Percentiles rank a stretch among this genome's conserved stretches.
Evolutionary conservation across 2,329 filamentous ascomycete genomes (phyloP).

Genomic region (Thielaviopsis ethacetica): DNA sequence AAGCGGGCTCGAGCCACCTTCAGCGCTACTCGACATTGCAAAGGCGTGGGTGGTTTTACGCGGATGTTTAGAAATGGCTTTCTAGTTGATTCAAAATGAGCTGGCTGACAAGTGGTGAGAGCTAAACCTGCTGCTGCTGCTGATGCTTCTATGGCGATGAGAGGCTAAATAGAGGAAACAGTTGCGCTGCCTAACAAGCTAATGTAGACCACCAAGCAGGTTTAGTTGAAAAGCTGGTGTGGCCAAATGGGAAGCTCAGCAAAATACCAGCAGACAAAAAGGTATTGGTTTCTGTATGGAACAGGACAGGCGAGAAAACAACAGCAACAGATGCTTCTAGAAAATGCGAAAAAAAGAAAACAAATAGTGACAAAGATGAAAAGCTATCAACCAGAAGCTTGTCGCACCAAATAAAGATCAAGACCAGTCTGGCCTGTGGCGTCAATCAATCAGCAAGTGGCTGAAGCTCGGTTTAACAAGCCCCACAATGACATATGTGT

Average conservation of each 20-base stretch:
- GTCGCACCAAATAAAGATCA: not conserved
- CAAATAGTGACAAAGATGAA: not conserved
- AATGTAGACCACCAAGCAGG: too few relatives aligned
- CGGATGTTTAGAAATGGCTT: too few relatives aligned
- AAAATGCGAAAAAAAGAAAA: not conserved
- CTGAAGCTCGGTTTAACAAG: not conserved
- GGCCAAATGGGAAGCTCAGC: too few relatives aligned
- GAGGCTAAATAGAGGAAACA: too few relatives aligned
- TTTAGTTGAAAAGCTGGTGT: too few relatives aligned
- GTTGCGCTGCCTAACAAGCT: too few relatives aligned
- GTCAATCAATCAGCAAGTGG: not conserved
- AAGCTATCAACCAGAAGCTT: not conserved
- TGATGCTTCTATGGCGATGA: too few relatives aligned
- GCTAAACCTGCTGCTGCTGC: too few relatives aligned
- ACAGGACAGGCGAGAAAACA: not conserved
- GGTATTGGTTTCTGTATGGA: too few relatives aligned
- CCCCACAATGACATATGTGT: not conserved
- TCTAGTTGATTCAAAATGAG: too few relatives aligned
- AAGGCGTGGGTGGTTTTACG: not conserved
- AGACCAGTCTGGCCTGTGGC: not conserved
- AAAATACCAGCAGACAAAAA: too few relatives aligned
- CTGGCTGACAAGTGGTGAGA: too few relatives aligned
- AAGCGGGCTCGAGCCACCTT: conserved; percentile 39
- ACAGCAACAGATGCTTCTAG: not conserved
- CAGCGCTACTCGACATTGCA: conserved; percentile 27